Evolutionary conservation across 768 basidiomycete genomes (phyloP), one percentile per base, ranked within the genome.

Genomic region (Mycena pura): DNA sequence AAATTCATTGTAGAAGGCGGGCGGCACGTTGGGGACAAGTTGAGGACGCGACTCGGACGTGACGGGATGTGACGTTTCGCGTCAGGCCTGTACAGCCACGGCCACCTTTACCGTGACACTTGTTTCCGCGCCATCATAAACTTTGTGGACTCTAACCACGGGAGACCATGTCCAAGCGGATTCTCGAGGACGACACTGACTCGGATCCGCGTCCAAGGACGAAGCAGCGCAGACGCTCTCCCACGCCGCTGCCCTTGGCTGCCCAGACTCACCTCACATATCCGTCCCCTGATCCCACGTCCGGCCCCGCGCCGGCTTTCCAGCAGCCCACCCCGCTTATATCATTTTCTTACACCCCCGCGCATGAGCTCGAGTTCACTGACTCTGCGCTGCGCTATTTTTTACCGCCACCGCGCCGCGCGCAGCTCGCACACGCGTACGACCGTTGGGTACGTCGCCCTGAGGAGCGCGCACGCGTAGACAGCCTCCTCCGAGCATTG

Each of bases 331-430:
- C 78, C 3, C 86, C 83, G 25, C 72, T 93, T 8, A 77, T 87
- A 22, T 84, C 91, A 0, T 93, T 92, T 73, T 93, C 91, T 8
- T 91, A 91, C 68, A 83, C 82, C 15, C 75, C 85, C 14, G 73
- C 69, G 8, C 85, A 84, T 49, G 76, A 74, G 14, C 82, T 90
- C 25, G 80, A 85, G 58, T 92, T 92, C 72, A 82, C 80, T 19
- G 80, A 94, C 70, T 82, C 87, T 17, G 87, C 90, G 0, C 66
- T 93, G 77, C 82, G 87, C 47, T 93, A 90, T 71, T 92, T 85
- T 65, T 79, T 86, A 43, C 79, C 84, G 45, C 91, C 92, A 10
- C 93, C 91, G 3, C 73, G 65, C 6, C 78, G 81, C 7, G 90
- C 90, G 0, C 82, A 91, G 64, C 82, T 95, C 2, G 76, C 79